A percentile compares a stretch with the other conserved stretches of the same genome.
Conservation (phyloP, 257 asterid genomes). For the Scutellaria minor region DNA sequence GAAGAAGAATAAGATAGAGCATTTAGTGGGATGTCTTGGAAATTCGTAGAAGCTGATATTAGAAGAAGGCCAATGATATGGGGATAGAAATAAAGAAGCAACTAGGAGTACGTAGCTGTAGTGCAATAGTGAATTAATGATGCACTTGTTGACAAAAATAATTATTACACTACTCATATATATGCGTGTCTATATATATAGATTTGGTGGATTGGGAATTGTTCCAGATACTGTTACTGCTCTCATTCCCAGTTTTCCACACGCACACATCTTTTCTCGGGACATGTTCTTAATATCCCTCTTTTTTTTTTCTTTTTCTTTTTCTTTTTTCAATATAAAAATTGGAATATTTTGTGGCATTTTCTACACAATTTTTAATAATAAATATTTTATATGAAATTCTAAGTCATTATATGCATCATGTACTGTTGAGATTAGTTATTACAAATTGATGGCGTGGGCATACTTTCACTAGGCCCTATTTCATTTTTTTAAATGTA, state of each 20-base stretch:
- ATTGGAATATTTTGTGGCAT: too few species aligned
- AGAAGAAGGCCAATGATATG: slow-evolving; percentile 14
- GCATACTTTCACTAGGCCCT: too few species aligned
- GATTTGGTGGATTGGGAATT: slow-evolving; percentile 26
- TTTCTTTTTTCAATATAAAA: too few species aligned
- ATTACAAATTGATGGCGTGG: too few species aligned
- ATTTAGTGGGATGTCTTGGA: slow-evolving; percentile 7
- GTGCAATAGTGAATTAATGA: slow-evolving; percentile 1
- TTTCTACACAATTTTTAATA: too few species aligned
- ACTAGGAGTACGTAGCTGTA: slow-evolving; percentile 33
- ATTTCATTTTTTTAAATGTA: too few species aligned
- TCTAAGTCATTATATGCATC: too few species aligned
- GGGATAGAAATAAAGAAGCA: not conserved
- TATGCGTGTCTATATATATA: not conserved
- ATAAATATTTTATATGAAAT: too few species aligned
- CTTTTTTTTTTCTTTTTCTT: too few species aligned
- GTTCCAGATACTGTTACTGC: slow-evolving; percentile 29
- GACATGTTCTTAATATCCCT: not conserved
- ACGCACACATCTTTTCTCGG: slow-evolving; percentile 7
- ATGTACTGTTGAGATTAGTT: too few species aligned
- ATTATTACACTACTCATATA: not conserved
- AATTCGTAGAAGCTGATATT: not conserved
- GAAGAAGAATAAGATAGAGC: too few species aligned
- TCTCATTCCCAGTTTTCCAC: not conserved
- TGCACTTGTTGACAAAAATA: not conserved